Evolutionary conservation across 805 yeast species (phyloP), one percentile per base, ranked within the genome.

Genomic region (Saccharomycopsis javanensis): DNA sequence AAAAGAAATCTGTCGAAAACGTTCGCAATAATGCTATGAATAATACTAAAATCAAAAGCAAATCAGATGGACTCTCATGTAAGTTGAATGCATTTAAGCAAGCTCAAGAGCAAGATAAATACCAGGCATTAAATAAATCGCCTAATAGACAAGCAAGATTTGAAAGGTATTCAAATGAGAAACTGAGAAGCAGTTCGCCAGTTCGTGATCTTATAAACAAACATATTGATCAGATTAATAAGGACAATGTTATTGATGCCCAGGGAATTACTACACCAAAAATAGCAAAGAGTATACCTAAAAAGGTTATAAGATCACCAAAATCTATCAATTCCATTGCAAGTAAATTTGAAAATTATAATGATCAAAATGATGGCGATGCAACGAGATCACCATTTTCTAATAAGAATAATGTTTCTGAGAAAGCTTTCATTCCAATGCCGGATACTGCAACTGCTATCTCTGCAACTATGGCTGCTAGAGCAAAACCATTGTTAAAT

Each of bases 281-380:
- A 31, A 23, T 23, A 37, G 4, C 30, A 20, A 37, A 37, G 10
- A 23, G 23, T n/a, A n/a, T 2, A 3, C 25, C 54, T 25, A 42
- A 42, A 11, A 20, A 18, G 11, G 11, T 42, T 42, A 20, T 42
- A n/a, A 42, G 25, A 20, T 23, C 54, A 15, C 48, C 54, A 15
- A 51, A 27, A 25, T 51, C 54, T 2, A 51, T 51, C 20, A 51
- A 28, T 10, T 35, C 54, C 3, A 23, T 51, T 35, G 54, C 54
- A 23, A 51, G 54, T 25, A 51, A 35, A 27, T 51, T 51, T n/a
- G 54, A 51, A 28, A 51, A 10, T 50, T n/a, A 35, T 11, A 8
- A 5, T 4, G 16, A 35, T 35, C 42, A 35, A 10, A 20, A 8
- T 11, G 5, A 10, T 5, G 10, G 5, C 15, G 15, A 42, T 42